Conservation (phyloP, 2,329 filamentous ascomycete species). For the Aureobasidium pullulans region DNA sequence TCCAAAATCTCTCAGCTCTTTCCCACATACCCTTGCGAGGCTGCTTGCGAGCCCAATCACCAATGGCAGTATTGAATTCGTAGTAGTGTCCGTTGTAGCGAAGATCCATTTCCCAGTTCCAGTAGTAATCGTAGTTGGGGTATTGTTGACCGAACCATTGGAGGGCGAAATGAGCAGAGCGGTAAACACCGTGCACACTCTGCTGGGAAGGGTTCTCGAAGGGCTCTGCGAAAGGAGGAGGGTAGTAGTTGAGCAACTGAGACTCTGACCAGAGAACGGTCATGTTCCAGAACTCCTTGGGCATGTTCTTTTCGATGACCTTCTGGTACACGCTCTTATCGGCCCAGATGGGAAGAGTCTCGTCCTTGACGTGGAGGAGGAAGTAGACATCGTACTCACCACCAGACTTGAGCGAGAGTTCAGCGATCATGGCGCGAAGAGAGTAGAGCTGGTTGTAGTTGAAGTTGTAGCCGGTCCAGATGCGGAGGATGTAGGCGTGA, state of each 20-base stretch:
- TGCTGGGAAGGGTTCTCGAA: constrained; percentile 52
- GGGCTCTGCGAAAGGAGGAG: constrained; percentile 74
- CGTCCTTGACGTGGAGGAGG: constrained; percentile 76
- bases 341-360: constrained; percentile 68
- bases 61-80: constrained; percentile 63
- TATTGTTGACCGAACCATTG: constrained; percentile 46
- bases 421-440: constrained; percentile 74
- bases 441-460: constrained; percentile 72
- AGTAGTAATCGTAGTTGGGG: constrained; percentile 49
- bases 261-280: constrained; percentile 89
- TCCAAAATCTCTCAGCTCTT: constrained; percentile 64
- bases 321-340: constrained; percentile 61
- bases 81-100: constrained; percentile 77
- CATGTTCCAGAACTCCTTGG: constrained; percentile 80
- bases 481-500: constrained; percentile 76
- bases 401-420: constrained; percentile 71
- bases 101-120: constrained; percentile 90
- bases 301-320: constrained; percentile 61
- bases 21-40: constrained; percentile 69
- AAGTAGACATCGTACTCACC: constrained; percentile 83
- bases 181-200: constrained; percentile 85
- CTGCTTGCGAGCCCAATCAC: constrained; percentile 57
- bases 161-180: constrained; percentile 47
- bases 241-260: constrained; percentile 86
- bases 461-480: constrained; percentile 77